Percentiles rank a stretch among this genome's conserved stretches.
Evolutionary conservation across 2,329 filamentous ascomycete genomes (phyloP).

Genomic region (Aspergillus intermedius): DNA sequence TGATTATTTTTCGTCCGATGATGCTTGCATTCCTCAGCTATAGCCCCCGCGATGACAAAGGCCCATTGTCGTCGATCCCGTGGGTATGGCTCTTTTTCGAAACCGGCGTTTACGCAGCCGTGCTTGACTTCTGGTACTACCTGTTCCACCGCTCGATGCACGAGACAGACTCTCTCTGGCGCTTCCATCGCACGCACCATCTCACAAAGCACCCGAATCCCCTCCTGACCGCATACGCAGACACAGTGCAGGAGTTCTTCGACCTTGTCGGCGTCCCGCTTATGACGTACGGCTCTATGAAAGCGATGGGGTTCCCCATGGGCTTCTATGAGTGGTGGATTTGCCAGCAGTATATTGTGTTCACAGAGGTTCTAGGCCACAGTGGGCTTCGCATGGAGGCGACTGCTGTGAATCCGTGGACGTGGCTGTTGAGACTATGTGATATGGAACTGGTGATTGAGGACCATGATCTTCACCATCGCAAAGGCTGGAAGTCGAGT

Average conservation of each 20-base stretch:
- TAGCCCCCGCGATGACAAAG: conserved; percentile 6
- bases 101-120: conserved; percentile 32
- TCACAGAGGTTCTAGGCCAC: conserved; percentile 1
- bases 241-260: conserved; percentile 35
- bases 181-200: conserved; percentile 39
- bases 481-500: conserved; percentile 28
- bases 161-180: conserved; percentile 32
- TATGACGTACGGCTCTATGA: conserved; percentile 29
- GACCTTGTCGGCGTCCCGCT: conserved; percentile 35
- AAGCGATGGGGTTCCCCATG: conserved; percentile 30
- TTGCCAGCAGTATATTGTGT: conserved; percentile 19
- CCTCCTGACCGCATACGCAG: conserved; percentile 34
- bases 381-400: conserved; percentile 22
- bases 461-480: conserved; percentile 34
- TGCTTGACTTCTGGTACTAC: conserved; percentile 35
- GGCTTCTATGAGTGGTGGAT: conserved; percentile 43
- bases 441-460: conserved; percentile 33
- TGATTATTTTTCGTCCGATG: conserved; percentile 23
- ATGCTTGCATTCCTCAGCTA: conserved; percentile 25
- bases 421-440: conserved; percentile 24
- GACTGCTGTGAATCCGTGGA: conserved; percentile 25
- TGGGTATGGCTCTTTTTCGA: conserved; percentile 34
- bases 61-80: conserved; percentile 16
- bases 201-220: conserved; percentile 38
- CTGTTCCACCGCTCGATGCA: conserved; percentile 35